Evolutionary conservation across 176 grass and related monocot genomes (phyloP), one percentile per base, ranked within the genome.

Genomic region (Carex littledalei): DNA sequence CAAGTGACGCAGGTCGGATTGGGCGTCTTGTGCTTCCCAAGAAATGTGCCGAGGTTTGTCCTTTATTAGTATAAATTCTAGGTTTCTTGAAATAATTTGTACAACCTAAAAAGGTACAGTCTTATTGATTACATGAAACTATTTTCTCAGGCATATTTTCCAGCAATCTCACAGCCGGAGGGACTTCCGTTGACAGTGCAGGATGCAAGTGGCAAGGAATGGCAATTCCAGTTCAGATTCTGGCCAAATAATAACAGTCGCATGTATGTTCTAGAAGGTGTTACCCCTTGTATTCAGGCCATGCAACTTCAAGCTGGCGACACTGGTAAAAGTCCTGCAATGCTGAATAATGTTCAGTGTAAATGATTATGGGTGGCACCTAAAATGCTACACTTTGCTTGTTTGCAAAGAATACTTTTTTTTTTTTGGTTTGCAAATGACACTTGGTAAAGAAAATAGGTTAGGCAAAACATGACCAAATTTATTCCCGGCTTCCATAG

Each of bases 241-340:
- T 99, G 96, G 96, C 96, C 96, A 61, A 99, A 99, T 82, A 99
- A 99, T 88, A 99, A 99, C 86, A 99, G 96, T 88, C 93, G 93
- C 69, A 99, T 99, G 96, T 99, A 99, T 91, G 96, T 99, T 73
- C 91, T 99, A 86, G 96, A 99, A 88, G 96, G 96, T 84, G 93
- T 99, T 18, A 99, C 96, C 56, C 96, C 93, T 84, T 99, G 96
- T 78, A 95, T 95, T 92, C 96, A 95, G 77, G 85, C 96, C 24
- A 94, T 99, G 96, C 93, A 99, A 78, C 90, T 99, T 79, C 96
- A 99, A 88, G 96, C 96, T 37, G 96, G 96, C 9, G 96, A 99
- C 68, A 95, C 93, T 89, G 96, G 96, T 98, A 93, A 43, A 56
- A 78, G 24, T 17, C 74, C 24, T 14, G 18, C 47, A 34, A 50